These are phyloP conservation scores for Rhizophora mangle DNA, from an alignment of 345 rosid species.

Conservation along the genomic window DNA sequence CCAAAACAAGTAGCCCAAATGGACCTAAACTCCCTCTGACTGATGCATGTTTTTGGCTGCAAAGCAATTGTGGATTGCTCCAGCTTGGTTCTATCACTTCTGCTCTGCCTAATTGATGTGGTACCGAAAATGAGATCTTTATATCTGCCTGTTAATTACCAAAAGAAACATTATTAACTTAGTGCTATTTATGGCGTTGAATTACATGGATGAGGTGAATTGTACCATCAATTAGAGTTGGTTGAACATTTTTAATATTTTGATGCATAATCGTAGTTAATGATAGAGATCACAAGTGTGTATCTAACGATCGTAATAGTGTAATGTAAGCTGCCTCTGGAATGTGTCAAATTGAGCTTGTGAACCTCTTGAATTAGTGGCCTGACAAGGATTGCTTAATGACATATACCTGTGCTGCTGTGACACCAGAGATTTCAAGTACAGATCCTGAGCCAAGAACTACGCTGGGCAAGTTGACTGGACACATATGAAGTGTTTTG, in stretches of 20 bases:
- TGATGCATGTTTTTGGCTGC: conserved; percentile 30
- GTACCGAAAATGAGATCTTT: conserved; percentile 45
- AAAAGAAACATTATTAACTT: background rate
- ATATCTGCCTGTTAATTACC: conserved; percentile 44
- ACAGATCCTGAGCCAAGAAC: conserved; percentile 36
- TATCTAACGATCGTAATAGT: too few species aligned
- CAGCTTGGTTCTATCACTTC: conserved; percentile 28
- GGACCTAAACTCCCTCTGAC: conserved; percentile 48
- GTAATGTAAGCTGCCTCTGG: too few species aligned
- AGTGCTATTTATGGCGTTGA: too few species aligned
- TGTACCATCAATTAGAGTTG: too few species aligned
- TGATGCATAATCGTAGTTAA: too few species aligned
- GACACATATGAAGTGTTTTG: conserved; percentile 40
- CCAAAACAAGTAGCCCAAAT: conserved; percentile 58
- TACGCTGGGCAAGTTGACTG: conserved; percentile 33
- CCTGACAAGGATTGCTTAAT: too few species aligned
- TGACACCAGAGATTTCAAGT: conserved; percentile 50
- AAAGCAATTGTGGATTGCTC: conserved; percentile 42
- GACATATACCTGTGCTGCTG: conserved; percentile 27
- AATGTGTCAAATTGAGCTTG: too few species aligned
- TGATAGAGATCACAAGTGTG: too few species aligned
- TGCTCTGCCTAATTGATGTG: conserved; percentile 22
- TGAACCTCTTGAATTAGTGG: too few species aligned
- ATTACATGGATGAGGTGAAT: too few species aligned
- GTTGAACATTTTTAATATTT: too few species aligned